Evolutionary conservation across 140 eudicot species (phyloP).

Genomic region (Ambrosia hybrid): DNA sequence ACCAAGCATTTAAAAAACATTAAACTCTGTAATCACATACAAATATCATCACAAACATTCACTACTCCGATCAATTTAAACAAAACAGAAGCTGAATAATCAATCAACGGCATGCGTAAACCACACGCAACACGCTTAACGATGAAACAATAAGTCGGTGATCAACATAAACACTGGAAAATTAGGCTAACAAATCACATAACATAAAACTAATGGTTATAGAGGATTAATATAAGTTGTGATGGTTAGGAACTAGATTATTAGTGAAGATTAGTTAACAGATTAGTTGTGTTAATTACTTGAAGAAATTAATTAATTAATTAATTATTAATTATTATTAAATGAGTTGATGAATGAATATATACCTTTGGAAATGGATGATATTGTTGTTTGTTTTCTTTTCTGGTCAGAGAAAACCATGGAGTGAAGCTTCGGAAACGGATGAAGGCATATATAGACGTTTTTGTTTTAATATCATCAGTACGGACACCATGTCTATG

Average conservation of each 20-base stretch:
- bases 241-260: neutral
- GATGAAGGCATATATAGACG: constrained; percentile 11
- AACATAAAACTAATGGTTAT: constrained; percentile 7
- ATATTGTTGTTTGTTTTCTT: constrained; percentile 14
- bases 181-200: constrained; percentile 9
- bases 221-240: constrained; percentile 15
- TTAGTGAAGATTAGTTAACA: neutral
- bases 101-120: constrained; percentile 25
- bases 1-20: constrained; percentile 12
- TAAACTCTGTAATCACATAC: constrained; percentile 12
- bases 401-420: constrained; percentile 16
- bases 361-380: constrained; percentile 20
- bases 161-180: constrained; percentile 27
- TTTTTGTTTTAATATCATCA: neutral
- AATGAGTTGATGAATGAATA: neutral
- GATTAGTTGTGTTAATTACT: neutral
- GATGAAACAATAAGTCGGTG: constrained; percentile 21
- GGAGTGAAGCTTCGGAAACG: constrained; percentile 13
- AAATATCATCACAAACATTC: constrained; percentile 10
- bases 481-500: constrained; percentile 12
- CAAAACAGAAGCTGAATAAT: constrained; percentile 14
- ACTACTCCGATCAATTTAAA: constrained; percentile 22
- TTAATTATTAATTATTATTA: too few species aligned
- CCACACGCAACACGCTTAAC: constrained; percentile 28
- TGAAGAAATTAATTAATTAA: neutral